Evolutionary conservation across 163 green algal genomes (phyloP).

Genomic region (Prototheca cutis): DNA sequence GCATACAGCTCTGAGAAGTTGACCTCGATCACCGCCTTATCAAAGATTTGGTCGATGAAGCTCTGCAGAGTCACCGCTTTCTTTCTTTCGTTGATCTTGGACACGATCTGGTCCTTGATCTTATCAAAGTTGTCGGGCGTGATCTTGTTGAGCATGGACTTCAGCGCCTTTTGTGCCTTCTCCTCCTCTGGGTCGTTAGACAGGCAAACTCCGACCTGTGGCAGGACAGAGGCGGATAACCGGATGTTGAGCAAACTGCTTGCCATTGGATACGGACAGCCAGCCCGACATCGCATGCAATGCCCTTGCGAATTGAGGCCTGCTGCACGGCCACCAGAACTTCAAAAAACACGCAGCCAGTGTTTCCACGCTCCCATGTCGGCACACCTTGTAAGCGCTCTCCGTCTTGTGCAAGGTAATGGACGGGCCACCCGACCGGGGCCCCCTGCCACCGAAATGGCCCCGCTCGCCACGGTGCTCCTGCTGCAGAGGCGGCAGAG

Average conservation of each 20-base stretch:
- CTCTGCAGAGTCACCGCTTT: constrained; percentile 57
- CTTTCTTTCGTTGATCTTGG: constrained; percentile 63
- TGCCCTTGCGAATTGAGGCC: not conserved
- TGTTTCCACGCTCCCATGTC: too few relatives aligned
- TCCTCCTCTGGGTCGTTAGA: constrained; percentile 85
- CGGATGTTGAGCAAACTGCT: too few relatives aligned
- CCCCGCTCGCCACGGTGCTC: constrained; percentile 14
- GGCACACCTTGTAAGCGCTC: constrained; percentile 42
- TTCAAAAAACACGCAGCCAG: too few relatives aligned
- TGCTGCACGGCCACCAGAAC: not conserved
- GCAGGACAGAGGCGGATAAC: too few relatives aligned
- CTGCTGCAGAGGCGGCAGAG: constrained; percentile 29
- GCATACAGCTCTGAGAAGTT: constrained; percentile 93
- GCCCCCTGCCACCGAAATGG: constrained; percentile 11
- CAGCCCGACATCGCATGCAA: not conserved
- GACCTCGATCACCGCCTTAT: constrained; percentile 91
- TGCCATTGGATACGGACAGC: not conserved
- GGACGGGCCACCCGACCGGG: constrained; percentile 21
- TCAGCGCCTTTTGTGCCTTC: constrained; percentile 82
- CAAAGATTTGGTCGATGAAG: constrained; percentile 86
- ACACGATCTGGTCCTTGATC: constrained; percentile 47
- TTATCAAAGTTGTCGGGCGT: constrained; percentile 94
- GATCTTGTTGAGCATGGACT: constrained; percentile 96
- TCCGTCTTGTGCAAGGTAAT: constrained; percentile 63
- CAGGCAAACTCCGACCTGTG: constrained; percentile 29